Conservation (phyloP, 192 early-diverging fungal genomes). For the Irineochytrium annulatum region DNA sequence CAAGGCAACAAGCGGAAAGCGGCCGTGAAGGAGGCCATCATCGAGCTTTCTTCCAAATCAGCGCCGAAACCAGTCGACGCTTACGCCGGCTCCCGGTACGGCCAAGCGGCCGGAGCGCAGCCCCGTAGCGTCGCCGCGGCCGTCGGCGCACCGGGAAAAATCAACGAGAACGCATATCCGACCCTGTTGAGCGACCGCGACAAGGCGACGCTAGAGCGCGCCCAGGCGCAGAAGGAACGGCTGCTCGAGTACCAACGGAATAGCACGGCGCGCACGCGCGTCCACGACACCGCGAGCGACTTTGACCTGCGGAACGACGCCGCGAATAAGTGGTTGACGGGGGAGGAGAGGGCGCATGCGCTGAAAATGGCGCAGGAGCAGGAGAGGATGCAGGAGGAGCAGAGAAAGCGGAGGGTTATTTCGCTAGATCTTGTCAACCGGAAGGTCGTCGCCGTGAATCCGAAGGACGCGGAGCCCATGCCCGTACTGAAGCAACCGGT, state of each 20-base stretch:
- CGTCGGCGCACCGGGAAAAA: constrained; percentile 3
- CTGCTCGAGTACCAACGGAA: constrained; percentile 44
- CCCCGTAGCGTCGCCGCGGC: constrained; percentile 13
- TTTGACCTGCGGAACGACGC: constrained; percentile 34
- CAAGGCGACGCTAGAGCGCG: constrained; percentile 18
- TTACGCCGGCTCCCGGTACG: constrained; percentile 26
- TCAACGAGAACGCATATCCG: constrained; percentile 21
- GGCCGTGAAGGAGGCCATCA: neutral
- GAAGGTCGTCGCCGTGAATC: constrained; percentile 13
- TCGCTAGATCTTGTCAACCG: constrained; percentile 37
- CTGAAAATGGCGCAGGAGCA: constrained; percentile 34
- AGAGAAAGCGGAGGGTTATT: constrained; percentile 38
- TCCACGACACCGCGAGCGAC: constrained; percentile 43
- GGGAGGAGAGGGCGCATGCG: constrained; percentile 45
- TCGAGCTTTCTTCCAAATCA: constrained; percentile 4
- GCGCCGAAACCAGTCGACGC: constrained; percentile 16
- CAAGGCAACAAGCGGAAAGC: constrained; percentile 9
- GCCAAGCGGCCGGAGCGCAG: constrained; percentile 23
- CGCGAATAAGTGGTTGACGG: constrained; percentile 42
- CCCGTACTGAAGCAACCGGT: neutral
- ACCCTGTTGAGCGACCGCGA: constrained; percentile 32
- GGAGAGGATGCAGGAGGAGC: constrained; percentile 35
- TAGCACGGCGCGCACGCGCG: constrained; percentile 36
- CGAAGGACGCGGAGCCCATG: neutral
- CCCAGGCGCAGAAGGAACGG: constrained; percentile 34